Conservation (phyloP, 2,329 filamentous ascomycete species). For the Alternaria consortialis region DNA sequence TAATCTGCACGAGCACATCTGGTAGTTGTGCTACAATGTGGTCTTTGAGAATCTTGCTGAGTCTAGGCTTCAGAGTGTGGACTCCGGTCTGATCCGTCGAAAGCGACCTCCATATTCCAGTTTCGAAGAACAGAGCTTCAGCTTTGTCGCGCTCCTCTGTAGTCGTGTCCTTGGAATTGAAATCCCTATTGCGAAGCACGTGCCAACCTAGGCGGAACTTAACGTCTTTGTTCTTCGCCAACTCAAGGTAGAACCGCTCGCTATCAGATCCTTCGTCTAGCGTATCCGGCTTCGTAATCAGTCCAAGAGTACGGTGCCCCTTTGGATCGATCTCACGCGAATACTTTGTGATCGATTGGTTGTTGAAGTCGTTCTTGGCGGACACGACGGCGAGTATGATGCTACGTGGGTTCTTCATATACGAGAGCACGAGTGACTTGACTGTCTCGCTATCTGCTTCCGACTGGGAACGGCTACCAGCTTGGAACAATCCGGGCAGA, state of each 20-base stretch:
- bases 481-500: constrained; percentile 53
- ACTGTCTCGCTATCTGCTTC: constrained; percentile 46
- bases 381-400: constrained; percentile 64
- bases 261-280: constrained; percentile 51
- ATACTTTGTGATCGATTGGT: constrained; percentile 65
- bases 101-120: constrained; percentile 51
- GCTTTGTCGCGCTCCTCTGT: constrained; percentile 50
- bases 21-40: constrained; percentile 32
- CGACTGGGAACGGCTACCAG: constrained; percentile 40
- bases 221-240: constrained; percentile 53
- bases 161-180: constrained; percentile 34
- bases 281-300: constrained; percentile 66
- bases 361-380: constrained; percentile 59
- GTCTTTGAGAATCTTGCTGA: constrained; percentile 34
- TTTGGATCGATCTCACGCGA: constrained; percentile 59
- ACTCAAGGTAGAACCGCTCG: constrained; percentile 51
- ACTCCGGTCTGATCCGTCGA: constrained; percentile 31
- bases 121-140: constrained; percentile 48
- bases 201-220: constrained; percentile 61
- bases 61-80: constrained; percentile 23
- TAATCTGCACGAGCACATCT: constrained; percentile 39
- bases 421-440: constrained; percentile 55
- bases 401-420: constrained; percentile 66
- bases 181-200: constrained; percentile 59
- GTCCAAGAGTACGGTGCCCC: constrained; percentile 60